Evolutionary conservation across 2,329 filamentous ascomycete species (phyloP).

Genomic region (Nemania serpens): DNA sequence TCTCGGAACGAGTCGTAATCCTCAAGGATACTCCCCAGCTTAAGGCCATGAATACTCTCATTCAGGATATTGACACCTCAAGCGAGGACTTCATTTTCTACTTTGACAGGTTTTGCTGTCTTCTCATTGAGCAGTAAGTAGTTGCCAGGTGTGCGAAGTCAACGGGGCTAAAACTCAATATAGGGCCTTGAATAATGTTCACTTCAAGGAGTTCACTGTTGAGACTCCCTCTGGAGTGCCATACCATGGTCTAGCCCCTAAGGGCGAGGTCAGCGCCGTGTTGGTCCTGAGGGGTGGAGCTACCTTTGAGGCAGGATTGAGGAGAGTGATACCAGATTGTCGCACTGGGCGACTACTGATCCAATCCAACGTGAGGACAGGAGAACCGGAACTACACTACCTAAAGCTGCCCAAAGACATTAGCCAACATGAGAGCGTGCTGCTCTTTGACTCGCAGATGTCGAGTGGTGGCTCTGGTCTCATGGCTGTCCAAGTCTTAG

Average conservation of each 20-base stretch:
- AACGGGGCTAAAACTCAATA: background rate
- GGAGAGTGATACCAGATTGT: slow-evolving; percentile 90
- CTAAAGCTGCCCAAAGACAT: slow-evolving; percentile 79
- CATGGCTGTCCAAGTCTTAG: slow-evolving; percentile 95
- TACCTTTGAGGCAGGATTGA: slow-evolving; percentile 84
- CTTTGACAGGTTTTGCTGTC: slow-evolving; percentile 85
- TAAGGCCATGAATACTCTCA: slow-evolving; percentile 85
- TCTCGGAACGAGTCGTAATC: slow-evolving; percentile 76
- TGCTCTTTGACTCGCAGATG: slow-evolving; percentile 93
- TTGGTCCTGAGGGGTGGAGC: slow-evolving; percentile 88
- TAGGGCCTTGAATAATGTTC: slow-evolving; percentile 77
- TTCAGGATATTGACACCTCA: slow-evolving; percentile 77
- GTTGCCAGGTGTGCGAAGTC: background rate
- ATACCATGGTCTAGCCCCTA: slow-evolving; percentile 73
- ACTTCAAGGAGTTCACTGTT: slow-evolving; percentile 67
- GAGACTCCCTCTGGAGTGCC: slow-evolving; percentile 70
- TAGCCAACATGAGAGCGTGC: slow-evolving; percentile 73
- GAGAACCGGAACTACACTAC: slow-evolving; percentile 93
- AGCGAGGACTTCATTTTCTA: slow-evolving; percentile 97
- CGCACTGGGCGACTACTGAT: slow-evolving; percentile 87
- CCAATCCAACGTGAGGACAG: slow-evolving; percentile 81
- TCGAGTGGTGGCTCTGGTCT: slow-evolving; percentile 81
- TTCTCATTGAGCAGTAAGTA: slow-evolving; percentile 77
- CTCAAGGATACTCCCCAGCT: slow-evolving; percentile 80
- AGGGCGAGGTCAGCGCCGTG: slow-evolving; percentile 81